Evolutionary conservation across 2,329 filamentous ascomycete species (phyloP).

Genomic region (Penicillium sp.): DNA sequence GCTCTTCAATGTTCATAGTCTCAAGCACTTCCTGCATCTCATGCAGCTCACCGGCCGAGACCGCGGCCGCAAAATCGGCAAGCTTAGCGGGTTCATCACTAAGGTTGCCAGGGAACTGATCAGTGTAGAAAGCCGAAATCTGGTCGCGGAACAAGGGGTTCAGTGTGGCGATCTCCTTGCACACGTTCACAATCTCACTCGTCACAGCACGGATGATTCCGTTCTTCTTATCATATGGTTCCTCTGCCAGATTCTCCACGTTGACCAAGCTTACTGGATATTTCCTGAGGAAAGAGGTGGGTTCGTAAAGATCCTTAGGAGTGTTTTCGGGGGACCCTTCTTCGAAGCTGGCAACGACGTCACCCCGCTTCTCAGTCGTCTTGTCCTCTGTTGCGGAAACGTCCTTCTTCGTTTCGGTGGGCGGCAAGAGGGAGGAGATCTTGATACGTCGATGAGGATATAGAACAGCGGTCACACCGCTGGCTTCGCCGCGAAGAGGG

Average conservation of each 20-base stretch:
- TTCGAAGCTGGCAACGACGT: slow-evolving; percentile 96
- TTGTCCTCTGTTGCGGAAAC: slow-evolving; percentile 40
- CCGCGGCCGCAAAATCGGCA: slow-evolving; percentile 94
- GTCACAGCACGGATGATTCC: slow-evolving; percentile 87
- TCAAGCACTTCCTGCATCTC: slow-evolving; percentile 92
- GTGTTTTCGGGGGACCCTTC: slow-evolving; percentile 68
- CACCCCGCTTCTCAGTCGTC: slow-evolving; percentile 73
- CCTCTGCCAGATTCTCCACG: slow-evolving; percentile 87
- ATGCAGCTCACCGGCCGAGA: slow-evolving; percentile 87
- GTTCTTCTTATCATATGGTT: slow-evolving; percentile 87
- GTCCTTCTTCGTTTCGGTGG: slow-evolving; percentile 48
- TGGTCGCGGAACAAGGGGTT: slow-evolving; percentile 97
- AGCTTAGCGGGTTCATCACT: slow-evolving; percentile 93
- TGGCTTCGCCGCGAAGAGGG: slow-evolving; percentile 78
- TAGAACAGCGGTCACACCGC: slow-evolving; percentile 84
- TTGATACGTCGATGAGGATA: slow-evolving; percentile 96
- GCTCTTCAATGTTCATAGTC: slow-evolving; percentile 85
- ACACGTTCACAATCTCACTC: slow-evolving; percentile 97
- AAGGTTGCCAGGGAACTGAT: slow-evolving; percentile 90
- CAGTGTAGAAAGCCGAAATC: slow-evolving; percentile 95
- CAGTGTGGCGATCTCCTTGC: slow-evolving; percentile 92
- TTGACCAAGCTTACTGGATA: slow-evolving; percentile 93
- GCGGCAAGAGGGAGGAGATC: slow-evolving; percentile 79
- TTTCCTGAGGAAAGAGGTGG: slow-evolving; percentile 86
- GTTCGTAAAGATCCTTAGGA: slow-evolving; percentile 69